These are phyloP conservation scores for Pleurotus djamor DNA, from an alignment of 768 basidiomycete genomes.

Conservation along the genomic window DNA sequence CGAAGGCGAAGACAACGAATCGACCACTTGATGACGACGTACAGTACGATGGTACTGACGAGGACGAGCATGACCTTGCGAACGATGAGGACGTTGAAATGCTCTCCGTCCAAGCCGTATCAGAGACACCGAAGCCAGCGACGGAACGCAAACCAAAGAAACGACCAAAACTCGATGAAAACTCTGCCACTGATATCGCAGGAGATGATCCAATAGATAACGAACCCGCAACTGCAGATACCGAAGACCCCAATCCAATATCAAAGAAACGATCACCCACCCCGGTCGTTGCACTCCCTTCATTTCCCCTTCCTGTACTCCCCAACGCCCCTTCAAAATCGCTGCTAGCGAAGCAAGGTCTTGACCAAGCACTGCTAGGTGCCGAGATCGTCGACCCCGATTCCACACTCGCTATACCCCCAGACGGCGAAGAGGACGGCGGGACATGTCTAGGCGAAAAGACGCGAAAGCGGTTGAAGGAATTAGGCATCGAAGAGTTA, in stretches of 20 bases:
- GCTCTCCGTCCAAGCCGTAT: neutral
- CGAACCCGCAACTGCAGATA: constrained; percentile 3
- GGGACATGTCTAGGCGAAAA: constrained; percentile 53
- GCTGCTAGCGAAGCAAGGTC: constrained; percentile 72
- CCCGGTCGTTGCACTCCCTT: constrained; percentile 45
- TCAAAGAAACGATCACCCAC: constrained; percentile 18
- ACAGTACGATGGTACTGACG: neutral
- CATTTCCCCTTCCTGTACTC: constrained; percentile 65
- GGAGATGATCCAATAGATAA: constrained; percentile 12
- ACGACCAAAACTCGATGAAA: constrained; percentile 31
- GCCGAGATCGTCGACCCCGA: constrained; percentile 69
- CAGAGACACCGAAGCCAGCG: constrained; percentile 12
- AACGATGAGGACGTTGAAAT: constrained; percentile 13
- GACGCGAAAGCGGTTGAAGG: constrained; percentile 60
- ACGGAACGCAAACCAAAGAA: constrained; percentile 34
- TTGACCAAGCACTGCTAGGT: constrained; percentile 69
- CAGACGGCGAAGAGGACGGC: constrained; percentile 33
- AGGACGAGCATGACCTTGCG: constrained; percentile 17
- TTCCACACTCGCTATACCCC: constrained; percentile 39
- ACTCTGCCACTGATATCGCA: constrained; percentile 15
- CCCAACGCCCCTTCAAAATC: constrained; percentile 71
- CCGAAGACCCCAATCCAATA: constrained; percentile 8
- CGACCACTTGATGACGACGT: neutral
- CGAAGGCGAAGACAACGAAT: neutral
- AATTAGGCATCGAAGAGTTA: constrained; percentile 80